Evolutionary conservation across 176 grass and related monocot species (phyloP).

Genomic region (Aegilops sharonensis): DNA sequence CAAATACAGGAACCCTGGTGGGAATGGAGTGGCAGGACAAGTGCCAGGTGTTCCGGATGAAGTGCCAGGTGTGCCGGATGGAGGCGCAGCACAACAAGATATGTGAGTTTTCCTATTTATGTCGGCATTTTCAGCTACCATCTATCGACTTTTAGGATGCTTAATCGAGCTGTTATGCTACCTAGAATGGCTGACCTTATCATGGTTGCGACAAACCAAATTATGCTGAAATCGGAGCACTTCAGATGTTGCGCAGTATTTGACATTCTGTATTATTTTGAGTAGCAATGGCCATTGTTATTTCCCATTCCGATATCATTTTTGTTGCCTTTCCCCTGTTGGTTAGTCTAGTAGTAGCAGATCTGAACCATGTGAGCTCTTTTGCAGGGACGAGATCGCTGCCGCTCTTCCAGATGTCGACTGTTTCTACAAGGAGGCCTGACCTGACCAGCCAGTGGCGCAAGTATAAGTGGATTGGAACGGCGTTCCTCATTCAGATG

Average conservation of each 20-base stretch:
- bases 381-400: constrained; percentile 32
- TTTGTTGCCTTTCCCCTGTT: not conserved
- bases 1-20: constrained; percentile 17
- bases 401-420: constrained; percentile 26
- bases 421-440: constrained; percentile 2
- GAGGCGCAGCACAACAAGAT: not conserved
- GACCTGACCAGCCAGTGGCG: not conserved
- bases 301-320: no score
- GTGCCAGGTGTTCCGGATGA: not conserved
- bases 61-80: not conserved
- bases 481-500: not conserved
- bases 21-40: not conserved
- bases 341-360: constrained; percentile 11
- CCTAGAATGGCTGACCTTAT: not conserved
- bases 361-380: constrained; percentile 3
- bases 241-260: not conserved
- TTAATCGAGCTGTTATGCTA: constrained; percentile 11
- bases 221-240: constrained; percentile 19
- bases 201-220: not conserved
- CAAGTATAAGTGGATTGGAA: not conserved
- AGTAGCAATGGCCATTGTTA: no score
- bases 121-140: constrained; percentile 1
- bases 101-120: constrained; percentile 33
- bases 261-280: no score
- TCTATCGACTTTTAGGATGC: constrained; percentile 5